These are phyloP conservation scores for Teunomyces cretensis DNA, from an alignment of 805 yeast genomes.

Conservation along the genomic window DNA sequence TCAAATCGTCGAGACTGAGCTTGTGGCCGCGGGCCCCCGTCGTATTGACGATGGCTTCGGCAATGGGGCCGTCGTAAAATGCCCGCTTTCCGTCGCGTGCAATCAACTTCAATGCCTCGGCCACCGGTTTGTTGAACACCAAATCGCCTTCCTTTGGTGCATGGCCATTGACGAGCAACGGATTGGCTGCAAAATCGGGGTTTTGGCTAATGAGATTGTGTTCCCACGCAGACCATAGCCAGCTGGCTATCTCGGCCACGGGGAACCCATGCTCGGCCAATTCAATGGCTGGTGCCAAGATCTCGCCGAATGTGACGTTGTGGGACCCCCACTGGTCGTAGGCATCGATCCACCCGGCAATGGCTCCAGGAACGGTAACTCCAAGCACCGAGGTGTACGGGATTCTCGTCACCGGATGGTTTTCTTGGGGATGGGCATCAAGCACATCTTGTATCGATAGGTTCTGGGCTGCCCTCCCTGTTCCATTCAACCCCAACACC, in stretches of 20 bases:
- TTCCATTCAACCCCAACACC: constrained; percentile 71
- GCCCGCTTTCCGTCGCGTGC: constrained; percentile 62
- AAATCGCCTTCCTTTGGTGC: constrained; percentile 61
- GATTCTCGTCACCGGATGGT: constrained; percentile 44
- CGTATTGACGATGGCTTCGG: constrained; percentile 59
- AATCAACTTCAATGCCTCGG: constrained; percentile 50
- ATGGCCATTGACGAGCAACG: constrained; percentile 34
- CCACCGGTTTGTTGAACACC: constrained; percentile 51
- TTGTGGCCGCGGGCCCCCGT: constrained; percentile 56
- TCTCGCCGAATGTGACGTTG: constrained; percentile 55
- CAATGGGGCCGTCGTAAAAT: constrained; percentile 70
- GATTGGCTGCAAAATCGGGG: constrained; percentile 26
- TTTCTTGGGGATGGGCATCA: constrained; percentile 36
- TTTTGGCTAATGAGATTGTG: constrained; percentile 38
- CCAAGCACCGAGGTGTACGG: constrained; percentile 54
- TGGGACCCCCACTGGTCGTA: constrained; percentile 72
- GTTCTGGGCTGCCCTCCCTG: constrained; percentile 64
- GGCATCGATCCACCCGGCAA: constrained; percentile 79
- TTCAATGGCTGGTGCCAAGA: constrained; percentile 64
- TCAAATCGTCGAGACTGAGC: constrained; percentile 55
- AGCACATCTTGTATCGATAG: constrained; percentile 49
- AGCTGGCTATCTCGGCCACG: constrained; percentile 56
- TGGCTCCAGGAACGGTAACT: constrained; percentile 75
- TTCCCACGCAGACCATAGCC: constrained; percentile 45
- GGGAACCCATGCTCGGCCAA: constrained; percentile 70